Evolutionary conservation across 352 stramenopile species (phyloP).

Genomic region (Globisporangium irregulare): DNA sequence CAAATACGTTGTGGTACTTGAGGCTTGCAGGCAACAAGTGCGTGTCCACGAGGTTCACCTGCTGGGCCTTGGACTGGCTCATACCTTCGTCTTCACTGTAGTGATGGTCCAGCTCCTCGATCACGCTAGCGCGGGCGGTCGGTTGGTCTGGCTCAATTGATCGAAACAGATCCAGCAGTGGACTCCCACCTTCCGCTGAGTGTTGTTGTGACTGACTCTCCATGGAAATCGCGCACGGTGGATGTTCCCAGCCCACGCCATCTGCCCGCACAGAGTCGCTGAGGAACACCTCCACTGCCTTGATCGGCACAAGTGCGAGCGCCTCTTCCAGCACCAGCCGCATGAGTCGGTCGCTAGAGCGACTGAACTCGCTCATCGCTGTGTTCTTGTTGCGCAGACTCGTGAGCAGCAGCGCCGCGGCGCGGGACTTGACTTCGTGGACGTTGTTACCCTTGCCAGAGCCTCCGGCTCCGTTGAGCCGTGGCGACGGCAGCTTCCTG

Average conservation of each 20-base stretch:
- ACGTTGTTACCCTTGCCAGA: slow-evolving; percentile 17
- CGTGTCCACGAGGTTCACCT: slow-evolving; percentile 13
- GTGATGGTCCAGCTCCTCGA: slow-evolving; percentile 33
- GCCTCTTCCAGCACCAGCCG: slow-evolving; percentile 34
- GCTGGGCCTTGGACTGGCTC: slow-evolving; percentile 17
- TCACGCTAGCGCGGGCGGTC: slow-evolving; percentile 19
- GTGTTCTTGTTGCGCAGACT: slow-evolving; percentile 18
- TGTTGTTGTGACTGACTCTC: slow-evolving; percentile 17
- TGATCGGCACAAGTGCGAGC: slow-evolving; percentile 24
- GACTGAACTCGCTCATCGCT: slow-evolving; percentile 18
- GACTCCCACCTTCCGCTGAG: slow-evolving; percentile 16
- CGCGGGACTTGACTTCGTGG: slow-evolving; percentile 16
- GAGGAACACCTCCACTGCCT: not conserved
- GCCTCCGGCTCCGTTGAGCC: not conserved
- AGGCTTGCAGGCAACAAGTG: slow-evolving; percentile 7
- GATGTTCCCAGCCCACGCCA: slow-evolving; percentile 31
- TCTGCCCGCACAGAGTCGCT: slow-evolving; percentile 4
- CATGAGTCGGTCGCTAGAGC: slow-evolving; percentile 29
- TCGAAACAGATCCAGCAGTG: slow-evolving; percentile 27
- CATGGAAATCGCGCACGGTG: slow-evolving; percentile 4
- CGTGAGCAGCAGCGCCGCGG: slow-evolving; percentile 19
- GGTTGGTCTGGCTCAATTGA: slow-evolving; percentile 22
- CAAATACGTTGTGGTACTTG: slow-evolving; percentile 18
- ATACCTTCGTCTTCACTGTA: slow-evolving; percentile 10
- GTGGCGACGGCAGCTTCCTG: not conserved